Evolutionary conservation across 495 filamentous ascomycete genomes (phyloP).

Genomic region (Neurospora sp.): DNA sequence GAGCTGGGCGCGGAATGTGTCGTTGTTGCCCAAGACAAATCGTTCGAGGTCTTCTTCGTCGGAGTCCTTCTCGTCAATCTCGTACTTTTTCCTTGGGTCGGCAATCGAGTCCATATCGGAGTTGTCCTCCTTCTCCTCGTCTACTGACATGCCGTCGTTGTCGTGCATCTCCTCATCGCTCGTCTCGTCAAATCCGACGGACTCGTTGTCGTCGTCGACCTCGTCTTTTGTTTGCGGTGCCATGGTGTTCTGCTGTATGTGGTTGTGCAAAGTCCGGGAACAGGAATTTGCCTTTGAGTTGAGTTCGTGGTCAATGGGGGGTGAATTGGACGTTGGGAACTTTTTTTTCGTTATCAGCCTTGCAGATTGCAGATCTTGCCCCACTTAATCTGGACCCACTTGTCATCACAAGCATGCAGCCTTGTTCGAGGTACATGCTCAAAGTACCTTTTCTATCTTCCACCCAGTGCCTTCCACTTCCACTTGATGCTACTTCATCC

Average conservation of each 20-base stretch:
- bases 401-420: constrained; percentile 3
- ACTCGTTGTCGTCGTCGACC: constrained; percentile 21
- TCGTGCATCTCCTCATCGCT: constrained; percentile 7
- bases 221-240: constrained; percentile 13
- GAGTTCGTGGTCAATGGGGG: neutral
- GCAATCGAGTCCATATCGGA: neutral
- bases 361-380: constrained; percentile 13
- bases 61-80: constrained; percentile 55
- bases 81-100: constrained; percentile 4
- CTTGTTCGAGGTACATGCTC: constrained; percentile 1
- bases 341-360: constrained; percentile 28
- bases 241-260: constrained; percentile 1
- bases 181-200: constrained; percentile 26
- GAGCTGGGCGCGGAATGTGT: constrained; percentile 66
- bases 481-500: neutral
- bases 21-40: constrained; percentile 74
- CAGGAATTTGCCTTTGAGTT: neutral
- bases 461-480: too few species aligned
- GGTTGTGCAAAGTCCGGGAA: neutral
- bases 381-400: neutral
- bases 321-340: constrained; percentile 3
- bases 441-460: neutral
- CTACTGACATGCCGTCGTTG: constrained; percentile 12
- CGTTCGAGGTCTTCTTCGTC: constrained; percentile 76
- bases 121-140: constrained; percentile 19